Evolutionary conservation across 495 filamentous ascomycete genomes (phyloP), one percentile per base, ranked within the genome.

Genomic region (Hypoxylon rickii): DNA sequence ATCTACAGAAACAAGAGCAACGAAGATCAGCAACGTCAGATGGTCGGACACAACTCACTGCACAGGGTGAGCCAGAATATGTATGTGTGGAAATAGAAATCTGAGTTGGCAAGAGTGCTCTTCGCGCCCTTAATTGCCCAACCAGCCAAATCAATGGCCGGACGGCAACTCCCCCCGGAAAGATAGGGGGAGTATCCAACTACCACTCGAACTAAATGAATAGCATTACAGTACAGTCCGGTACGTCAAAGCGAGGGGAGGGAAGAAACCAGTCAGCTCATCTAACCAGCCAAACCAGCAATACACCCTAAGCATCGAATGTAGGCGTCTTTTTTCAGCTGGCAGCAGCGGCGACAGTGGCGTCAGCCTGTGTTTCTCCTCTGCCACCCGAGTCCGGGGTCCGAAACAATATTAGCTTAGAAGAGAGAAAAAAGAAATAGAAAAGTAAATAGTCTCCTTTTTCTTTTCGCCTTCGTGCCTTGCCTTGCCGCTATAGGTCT

Each of bases 41-140:
- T n/a, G n/a, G n/a, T n/a, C n/a, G n/a, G n/a, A n/a, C n/a, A n/a
- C n/a, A n/a, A n/a, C n/a, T n/a, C n/a, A n/a, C n/a, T n/a, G n/a
- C n/a, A n/a, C n/a, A n/a, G n/a, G n/a, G n/a, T n/a, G n/a, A n/a
- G n/a, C n/a, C n/a, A n/a, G n/a, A n/a, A n/a, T n/a, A n/a, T n/a
- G n/a, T n/a, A n/a, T n/a, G n/a, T n/a, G n/a, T n/a, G n/a, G n/a
- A n/a, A n/a, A n/a, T n/a, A n/a, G n/a, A 16, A 53, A 39, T 40
- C 2, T 60, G 50, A 64, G 61, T 64, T 64, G 61, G 61, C 61
- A 64, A 64, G 61, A 59, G 61, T 64, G 61, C 61, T 64, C 21
- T 59, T 51, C 43, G 24, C 10, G 61, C 61, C 61, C 61, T 64
- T 64, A 64, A 64, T 64, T 59, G 61, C 37, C 45, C 55, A 50